These are phyloP conservation scores for Stagonosporopsis tanaceti DNA, from an alignment of 2,329 filamentous ascomycete species.

Conservation along the genomic window DNA sequence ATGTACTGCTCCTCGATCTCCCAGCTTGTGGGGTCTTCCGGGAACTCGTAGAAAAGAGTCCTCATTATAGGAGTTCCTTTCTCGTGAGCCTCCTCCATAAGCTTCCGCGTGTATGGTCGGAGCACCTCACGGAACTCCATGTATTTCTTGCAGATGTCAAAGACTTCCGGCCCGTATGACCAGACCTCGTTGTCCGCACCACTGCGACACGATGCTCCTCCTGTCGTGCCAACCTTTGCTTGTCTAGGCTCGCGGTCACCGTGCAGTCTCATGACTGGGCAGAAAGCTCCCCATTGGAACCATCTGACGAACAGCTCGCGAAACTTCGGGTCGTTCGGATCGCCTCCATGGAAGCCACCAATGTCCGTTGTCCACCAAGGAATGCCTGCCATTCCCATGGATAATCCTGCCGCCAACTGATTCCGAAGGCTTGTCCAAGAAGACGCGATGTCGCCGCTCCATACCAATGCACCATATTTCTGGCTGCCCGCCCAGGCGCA, in stretches of 20 bases:
- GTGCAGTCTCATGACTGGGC: constrained; percentile 72
- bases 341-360: constrained; percentile 72
- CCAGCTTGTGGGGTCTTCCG: constrained; percentile 63
- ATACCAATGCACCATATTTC: constrained; percentile 70
- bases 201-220: constrained; percentile 49
- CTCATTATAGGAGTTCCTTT: constrained; percentile 69
- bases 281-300: constrained; percentile 75
- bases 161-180: constrained; percentile 69
- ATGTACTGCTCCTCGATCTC: constrained; percentile 69
- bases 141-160: constrained; percentile 67
- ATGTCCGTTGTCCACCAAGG: constrained; percentile 77
- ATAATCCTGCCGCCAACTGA: constrained; percentile 69
- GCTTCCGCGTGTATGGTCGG: constrained; percentile 63
- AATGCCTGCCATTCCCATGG: constrained; percentile 70
- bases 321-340: constrained; percentile 63
- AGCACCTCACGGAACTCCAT: constrained; percentile 66
- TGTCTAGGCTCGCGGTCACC: constrained; percentile 70
- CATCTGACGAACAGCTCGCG: constrained; percentile 71
- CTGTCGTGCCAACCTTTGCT: constrained; percentile 51
- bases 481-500: constrained; percentile 68
- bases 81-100: constrained; percentile 69
- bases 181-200: constrained; percentile 71
- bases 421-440: constrained; percentile 68
- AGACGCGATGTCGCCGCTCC: constrained; percentile 72
- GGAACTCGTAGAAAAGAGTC: constrained; percentile 71